Conservation (phyloP, 2,329 filamentous ascomycete species). For the Didymella keratinophila region DNA sequence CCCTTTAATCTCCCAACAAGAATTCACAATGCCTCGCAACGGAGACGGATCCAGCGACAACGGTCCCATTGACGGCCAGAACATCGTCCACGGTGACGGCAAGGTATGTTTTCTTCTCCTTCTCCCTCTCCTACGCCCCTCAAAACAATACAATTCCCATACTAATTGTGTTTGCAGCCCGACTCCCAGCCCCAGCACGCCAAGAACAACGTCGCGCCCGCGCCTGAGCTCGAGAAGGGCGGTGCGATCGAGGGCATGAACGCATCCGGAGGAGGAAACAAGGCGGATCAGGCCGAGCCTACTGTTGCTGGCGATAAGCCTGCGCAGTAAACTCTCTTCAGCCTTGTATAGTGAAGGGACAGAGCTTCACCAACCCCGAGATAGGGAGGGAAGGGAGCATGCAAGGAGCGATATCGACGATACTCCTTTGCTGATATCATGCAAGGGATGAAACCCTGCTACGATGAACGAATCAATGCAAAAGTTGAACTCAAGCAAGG, state of each 20-base stretch:
- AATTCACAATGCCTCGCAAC: slow-evolving; percentile 50
- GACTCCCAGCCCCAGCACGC: slow-evolving; percentile 43
- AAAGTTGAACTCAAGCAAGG: background rate
- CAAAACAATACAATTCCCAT: slow-evolving; percentile 11
- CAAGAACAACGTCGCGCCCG: slow-evolving; percentile 50
- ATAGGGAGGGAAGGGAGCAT: slow-evolving; percentile 5
- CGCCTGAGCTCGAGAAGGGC: slow-evolving; percentile 51
- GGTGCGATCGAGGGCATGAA: slow-evolving; percentile 26
- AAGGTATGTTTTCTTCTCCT: slow-evolving; percentile 36
- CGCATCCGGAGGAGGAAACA: slow-evolving; percentile 22
- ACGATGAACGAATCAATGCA: background rate
- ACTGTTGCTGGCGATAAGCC: slow-evolving; percentile 18
- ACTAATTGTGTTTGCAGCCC: slow-evolving; percentile 15
- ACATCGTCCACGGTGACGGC: slow-evolving; percentile 50
- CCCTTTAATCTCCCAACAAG: background rate
- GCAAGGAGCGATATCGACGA: slow-evolving; percentile 26
- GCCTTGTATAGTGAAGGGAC: too few species aligned
- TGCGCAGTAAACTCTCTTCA: background rate
- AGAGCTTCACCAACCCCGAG: too few species aligned
- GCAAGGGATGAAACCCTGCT: slow-evolving; percentile 15
- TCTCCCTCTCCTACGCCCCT: background rate
- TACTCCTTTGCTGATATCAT: slow-evolving; percentile 13
- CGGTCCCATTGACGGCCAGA: slow-evolving; percentile 50
- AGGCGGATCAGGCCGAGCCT: slow-evolving; percentile 20
- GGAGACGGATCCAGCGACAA: slow-evolving; percentile 53